Conservation (phyloP, 2,329 filamentous ascomycete genomes). For the Penicillium psychrosexuale region DNA sequence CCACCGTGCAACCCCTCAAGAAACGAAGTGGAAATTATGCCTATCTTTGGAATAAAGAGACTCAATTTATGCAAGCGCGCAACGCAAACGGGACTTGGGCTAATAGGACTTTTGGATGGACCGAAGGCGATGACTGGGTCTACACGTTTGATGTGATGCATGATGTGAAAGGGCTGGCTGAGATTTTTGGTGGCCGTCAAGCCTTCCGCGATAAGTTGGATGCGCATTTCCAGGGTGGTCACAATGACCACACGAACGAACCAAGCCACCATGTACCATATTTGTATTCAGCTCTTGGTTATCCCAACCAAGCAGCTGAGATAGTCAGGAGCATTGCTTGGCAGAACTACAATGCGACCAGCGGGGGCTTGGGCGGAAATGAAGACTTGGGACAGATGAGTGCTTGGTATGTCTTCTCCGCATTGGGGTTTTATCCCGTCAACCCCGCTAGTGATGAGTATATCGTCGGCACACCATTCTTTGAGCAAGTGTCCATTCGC, state of each 20-base stretch:
- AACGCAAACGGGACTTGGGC: constrained; percentile 50
- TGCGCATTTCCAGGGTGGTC: constrained; percentile 45
- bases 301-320: constrained; percentile 40
- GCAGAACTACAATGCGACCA: constrained; percentile 47
- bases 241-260: constrained; percentile 51
- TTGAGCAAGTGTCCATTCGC: constrained; percentile 44
- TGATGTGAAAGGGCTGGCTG: constrained; percentile 43
- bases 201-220: constrained; percentile 46
- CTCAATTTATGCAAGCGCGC: constrained; percentile 49
- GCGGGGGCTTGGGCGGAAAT: constrained; percentile 47
- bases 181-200: constrained; percentile 38
- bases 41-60: constrained; percentile 44
- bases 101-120: constrained; percentile 47
- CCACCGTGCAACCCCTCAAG: constrained; percentile 32
- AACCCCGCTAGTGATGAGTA: constrained; percentile 48
- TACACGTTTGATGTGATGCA: constrained; percentile 52
- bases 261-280: constrained; percentile 51
- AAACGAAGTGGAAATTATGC: constrained; percentile 43
- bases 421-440: constrained; percentile 49
- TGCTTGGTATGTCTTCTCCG: constrained; percentile 50
- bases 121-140: constrained; percentile 51
- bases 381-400: constrained; percentile 53
- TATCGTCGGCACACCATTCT: constrained; percentile 47
- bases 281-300: constrained; percentile 45
- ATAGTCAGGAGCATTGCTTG: constrained; percentile 40